These are phyloP conservation scores for Atalantia buxifolia DNA, from an alignment of 345 rosid genomes.

Conservation along the genomic window DNA sequence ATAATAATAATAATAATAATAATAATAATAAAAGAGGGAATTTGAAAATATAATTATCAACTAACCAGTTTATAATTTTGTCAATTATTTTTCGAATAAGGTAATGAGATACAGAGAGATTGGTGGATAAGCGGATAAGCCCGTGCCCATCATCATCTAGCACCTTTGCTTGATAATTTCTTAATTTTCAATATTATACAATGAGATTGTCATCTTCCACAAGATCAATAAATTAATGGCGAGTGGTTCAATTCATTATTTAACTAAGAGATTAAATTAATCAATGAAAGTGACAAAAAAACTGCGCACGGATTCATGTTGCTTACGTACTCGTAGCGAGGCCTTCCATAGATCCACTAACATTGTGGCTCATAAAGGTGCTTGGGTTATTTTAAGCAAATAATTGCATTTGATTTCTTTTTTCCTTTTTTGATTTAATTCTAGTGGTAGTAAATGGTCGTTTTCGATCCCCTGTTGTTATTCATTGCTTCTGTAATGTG, in stretches of 20 bases:
- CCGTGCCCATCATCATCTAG: constrained; percentile 17
- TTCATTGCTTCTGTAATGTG: too few relatives aligned
- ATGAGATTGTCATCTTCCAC: constrained; percentile 1
- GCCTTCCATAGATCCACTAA: constrained; percentile 36
- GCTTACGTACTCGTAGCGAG: constrained; percentile 36
- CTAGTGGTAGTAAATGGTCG: background rate
- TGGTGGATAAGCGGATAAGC: constrained; percentile 24
- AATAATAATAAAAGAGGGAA: background rate
- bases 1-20: background rate
- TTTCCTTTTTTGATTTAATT: background rate
- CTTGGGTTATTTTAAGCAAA: constrained; percentile 13
- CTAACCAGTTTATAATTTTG: background rate
- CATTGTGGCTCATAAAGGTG: constrained; percentile 35
- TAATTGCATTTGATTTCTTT: background rate
- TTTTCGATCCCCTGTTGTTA: background rate
- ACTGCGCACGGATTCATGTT: constrained; percentile 14
- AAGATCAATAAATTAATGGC: constrained; percentile 10
- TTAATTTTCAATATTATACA: background rate
- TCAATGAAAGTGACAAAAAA: constrained; percentile 14
- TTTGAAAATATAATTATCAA: background rate
- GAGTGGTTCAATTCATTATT: constrained; percentile 17
- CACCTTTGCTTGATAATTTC: constrained; percentile 12
- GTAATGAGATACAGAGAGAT: constrained; percentile 6
- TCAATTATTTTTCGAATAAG: background rate
- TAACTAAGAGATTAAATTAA: background rate